phyloP scores from a whole-genome alignment of 1,139 yeast genomes.

The Yamadazyma blattariae region DNA sequence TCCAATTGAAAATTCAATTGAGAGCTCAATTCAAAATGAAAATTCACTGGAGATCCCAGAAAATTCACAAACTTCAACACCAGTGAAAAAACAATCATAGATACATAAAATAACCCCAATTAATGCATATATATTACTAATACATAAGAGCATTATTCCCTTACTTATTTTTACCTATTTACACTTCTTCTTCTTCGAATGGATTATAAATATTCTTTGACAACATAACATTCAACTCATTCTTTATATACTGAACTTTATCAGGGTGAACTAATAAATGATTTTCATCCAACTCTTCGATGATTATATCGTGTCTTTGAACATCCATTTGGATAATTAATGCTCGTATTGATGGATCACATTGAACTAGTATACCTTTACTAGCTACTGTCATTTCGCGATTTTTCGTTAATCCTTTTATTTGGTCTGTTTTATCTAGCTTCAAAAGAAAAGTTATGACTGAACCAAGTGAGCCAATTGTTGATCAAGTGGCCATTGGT shows the following conservation, averaged over 20 bases:
- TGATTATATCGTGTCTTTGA: slow-evolving; percentile 66
- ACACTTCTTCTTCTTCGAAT: slow-evolving; percentile 58
- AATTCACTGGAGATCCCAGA: not conserved
- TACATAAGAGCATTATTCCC: no score
- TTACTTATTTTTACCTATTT: no score
- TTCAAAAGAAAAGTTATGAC: no score
- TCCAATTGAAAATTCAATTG: no score
- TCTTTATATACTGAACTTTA: slow-evolving; percentile 72
- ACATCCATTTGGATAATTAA: slow-evolving; percentile 79
- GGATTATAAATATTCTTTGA: slow-evolving; percentile 86
- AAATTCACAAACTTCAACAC: not conserved
- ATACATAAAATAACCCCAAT: no score
- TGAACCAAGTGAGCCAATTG: no score
- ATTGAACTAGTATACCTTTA: slow-evolving; percentile 44
- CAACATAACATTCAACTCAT: slow-evolving; percentile 68
- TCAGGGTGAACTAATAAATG: slow-evolving; percentile 78
- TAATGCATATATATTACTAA: no score
- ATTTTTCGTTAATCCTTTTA: not conserved
- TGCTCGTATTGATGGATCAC: slow-evolving; percentile 93
- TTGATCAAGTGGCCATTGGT: no score
- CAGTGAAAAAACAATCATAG: not conserved
- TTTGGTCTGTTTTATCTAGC: no score
- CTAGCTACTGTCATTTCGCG: slow-evolving; percentile 42
- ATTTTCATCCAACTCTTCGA: slow-evolving; percentile 86
- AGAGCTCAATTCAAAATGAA: no score